Conservation (phyloP, 768 basidiomycete species). For the Agaricus blazei region DNA sequence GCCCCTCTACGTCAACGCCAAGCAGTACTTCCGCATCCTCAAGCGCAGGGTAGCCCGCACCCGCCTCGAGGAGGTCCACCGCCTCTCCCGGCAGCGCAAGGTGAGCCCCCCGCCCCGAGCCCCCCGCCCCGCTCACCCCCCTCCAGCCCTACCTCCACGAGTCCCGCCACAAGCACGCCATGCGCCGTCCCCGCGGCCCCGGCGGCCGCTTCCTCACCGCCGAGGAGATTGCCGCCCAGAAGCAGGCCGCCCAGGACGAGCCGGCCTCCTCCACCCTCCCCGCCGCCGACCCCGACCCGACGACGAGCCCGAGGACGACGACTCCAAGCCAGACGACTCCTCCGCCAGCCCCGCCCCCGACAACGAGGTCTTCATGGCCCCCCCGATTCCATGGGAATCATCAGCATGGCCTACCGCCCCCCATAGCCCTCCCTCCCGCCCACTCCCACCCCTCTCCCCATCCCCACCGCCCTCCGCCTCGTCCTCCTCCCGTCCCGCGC, state of each 20-base stretch:
- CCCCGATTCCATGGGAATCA: constrained; percentile 20
- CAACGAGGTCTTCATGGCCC: constrained; percentile 19
- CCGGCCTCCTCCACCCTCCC: constrained; percentile 26
- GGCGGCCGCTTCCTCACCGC: constrained; percentile 97
- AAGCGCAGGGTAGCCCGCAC: constrained; percentile 90
- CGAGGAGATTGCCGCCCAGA: constrained; percentile 88
- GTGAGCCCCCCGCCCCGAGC: constrained; percentile 28
- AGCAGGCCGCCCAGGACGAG: constrained; percentile 33
- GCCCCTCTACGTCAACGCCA: constrained; percentile 98
- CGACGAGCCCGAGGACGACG: constrained; percentile 26
- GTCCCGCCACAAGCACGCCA: constrained; percentile 96
- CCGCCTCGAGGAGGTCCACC: constrained; percentile 88
- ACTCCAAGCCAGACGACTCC: constrained; percentile 37
- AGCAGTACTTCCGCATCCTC: constrained; percentile 98
- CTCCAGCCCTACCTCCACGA: constrained; percentile 94
- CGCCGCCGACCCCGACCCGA: constrained; percentile 28
- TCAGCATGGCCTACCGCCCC: constrained; percentile 20
- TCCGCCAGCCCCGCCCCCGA: constrained; percentile 9
- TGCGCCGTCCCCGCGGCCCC: constrained; percentile 94
- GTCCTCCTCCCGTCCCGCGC: constrained; percentile 2
- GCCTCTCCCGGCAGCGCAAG: constrained; percentile 91
- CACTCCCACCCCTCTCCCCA: constrained; percentile 13
- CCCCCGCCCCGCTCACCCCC: constrained; percentile 9
- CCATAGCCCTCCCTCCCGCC: constrained; percentile 9
- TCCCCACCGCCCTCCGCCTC: constrained; percentile 11